Base-by-base conservation (phyloP, 1,284 basidiomycete genomes). In the Apiotrichum gamsii region DNA sequence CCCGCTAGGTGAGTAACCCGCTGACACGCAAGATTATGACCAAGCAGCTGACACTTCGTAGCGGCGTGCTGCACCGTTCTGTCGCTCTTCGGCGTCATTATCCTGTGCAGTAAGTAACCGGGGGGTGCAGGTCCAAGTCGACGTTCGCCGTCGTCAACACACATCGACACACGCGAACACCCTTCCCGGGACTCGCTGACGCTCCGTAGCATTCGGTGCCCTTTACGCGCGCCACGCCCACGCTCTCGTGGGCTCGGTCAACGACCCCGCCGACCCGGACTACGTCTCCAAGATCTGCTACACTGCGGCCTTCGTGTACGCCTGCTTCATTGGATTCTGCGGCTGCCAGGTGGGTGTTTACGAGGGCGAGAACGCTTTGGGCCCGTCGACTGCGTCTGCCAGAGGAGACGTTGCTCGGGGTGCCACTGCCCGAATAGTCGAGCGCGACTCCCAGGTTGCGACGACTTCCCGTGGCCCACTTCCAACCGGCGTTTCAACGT, bases 1-100 rank as follows among this genome's bases (percentile, higher is more conserved):
- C 10, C 62, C 66, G 1, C 60, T 72, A n/a, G 74, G 74, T 74
- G 46, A 54, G 72, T 39, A 5, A 8, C 5, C 15, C 5, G 3
- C 1, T 3, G 14, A 6, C 20, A 36, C 16, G 8, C 4, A 2
- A 14, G 4, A 30, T 37, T 2, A 0, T 23, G n/a, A n/a, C n/a
- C n/a, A n/a, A n/a, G n/a, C n/a, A n/a, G 28, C 42, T 47, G 30
- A 45, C 39, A 11, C 20, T 28, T 6, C 14, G 19, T 55, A 78
- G 77, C 77, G 21, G 69, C 70, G 40, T 78, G 76, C 69, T 79
- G 77, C 57, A 75, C 76, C 31, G 67, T 78, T 41, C 67, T 79
- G 39, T 75, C 74, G 10, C 50, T 75, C 36, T 76, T 78, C 39
- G 78, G 76, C n/a, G 72, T 76, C 20, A 58, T 77, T 52, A 76